phyloP scores from a whole-genome alignment of 2,329 filamentous ascomycete species.

The Diaporthe sp. region DNA sequence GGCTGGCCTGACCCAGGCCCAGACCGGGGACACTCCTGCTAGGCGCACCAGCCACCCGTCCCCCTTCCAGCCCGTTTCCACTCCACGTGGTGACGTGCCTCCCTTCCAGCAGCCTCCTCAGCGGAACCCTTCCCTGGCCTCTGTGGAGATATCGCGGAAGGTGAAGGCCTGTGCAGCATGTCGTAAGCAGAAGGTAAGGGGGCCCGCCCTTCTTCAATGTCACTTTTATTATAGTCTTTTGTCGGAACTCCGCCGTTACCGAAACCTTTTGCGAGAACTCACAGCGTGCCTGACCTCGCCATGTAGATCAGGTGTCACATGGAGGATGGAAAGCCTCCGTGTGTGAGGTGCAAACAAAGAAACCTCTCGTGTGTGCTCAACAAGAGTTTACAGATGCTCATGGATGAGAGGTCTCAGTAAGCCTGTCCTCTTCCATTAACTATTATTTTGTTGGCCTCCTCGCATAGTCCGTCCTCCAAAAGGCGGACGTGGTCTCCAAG shows the following conservation, averaged over 20 bases:
- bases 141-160: slow-evolving; percentile 52
- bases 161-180: slow-evolving; percentile 58
- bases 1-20: slow-evolving; percentile 12
- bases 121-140: slow-evolving; percentile 25
- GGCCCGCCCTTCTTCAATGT: not conserved
- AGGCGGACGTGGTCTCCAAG: not conserved
- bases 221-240: not conserved
- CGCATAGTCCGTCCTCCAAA: not conserved
- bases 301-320: slow-evolving; percentile 57
- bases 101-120: slow-evolving; percentile 27
- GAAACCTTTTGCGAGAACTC: slow-evolving; percentile 9
- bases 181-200: slow-evolving; percentile 55
- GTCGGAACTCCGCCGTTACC: not conserved
- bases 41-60: slow-evolving; percentile 25
- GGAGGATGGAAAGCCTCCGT: slow-evolving; percentile 56
- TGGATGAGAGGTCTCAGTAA: slow-evolving; percentile 57
- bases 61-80: slow-evolving; percentile 10
- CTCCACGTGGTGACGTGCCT: slow-evolving; percentile 20
- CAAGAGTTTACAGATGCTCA: slow-evolving; percentile 58
- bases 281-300: not conserved
- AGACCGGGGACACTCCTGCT: slow-evolving; percentile 17
- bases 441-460: not conserved
- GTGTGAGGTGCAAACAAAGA: slow-evolving; percentile 53
- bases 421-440: slow-evolving; percentile 27
- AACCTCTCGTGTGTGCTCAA: slow-evolving; percentile 55